Percentiles rank a stretch among this genome's conserved stretches.
Evolutionary conservation across 441 rosid species (phyloP).

Genomic region (Erysimum cheiri): DNA sequence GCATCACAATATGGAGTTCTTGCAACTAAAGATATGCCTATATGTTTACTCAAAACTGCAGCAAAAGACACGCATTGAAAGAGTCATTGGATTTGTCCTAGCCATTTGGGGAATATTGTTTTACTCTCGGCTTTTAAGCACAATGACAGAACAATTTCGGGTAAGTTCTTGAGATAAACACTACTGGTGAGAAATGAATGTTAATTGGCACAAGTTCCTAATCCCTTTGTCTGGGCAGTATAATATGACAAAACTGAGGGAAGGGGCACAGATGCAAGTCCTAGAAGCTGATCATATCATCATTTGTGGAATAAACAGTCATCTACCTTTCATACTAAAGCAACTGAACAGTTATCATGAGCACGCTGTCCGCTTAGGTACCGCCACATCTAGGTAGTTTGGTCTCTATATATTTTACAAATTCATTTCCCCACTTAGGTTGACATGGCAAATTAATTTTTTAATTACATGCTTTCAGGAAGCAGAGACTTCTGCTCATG

Average conservation of each 20-base stretch:
- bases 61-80: conserved; percentile 94
- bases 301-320: conserved; percentile 89
- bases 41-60: conserved; percentile 54
- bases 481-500: conserved; percentile 95
- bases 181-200: conserved; percentile 14
- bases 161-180: conserved; percentile 51
- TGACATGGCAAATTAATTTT: conserved; percentile 38
- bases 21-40: conserved; percentile 46
- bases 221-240: conserved; percentile 54
- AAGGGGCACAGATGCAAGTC: conserved; percentile 97
- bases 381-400: conserved; percentile 86
- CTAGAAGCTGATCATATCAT: conserved; percentile 90
- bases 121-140: conserved; percentile 93
- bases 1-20: conserved; percentile 23
- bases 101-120: conserved; percentile 97
- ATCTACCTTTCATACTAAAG: conserved; percentile 76
- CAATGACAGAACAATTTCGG: conserved; percentile 97
- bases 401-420: conserved; percentile 20
- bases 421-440: conserved; percentile 18
- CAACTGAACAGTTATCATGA: conserved; percentile 93
- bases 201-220: conserved; percentile 37
- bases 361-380: conserved; percentile 91
- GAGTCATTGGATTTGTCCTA: conserved; percentile 82
- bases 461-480: conserved; percentile 54
- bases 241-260: conserved; percentile 93